Evolutionary conservation across 192 early-diverging fungal species (phyloP).

Genomic region (Coemansia sp.): DNA sequence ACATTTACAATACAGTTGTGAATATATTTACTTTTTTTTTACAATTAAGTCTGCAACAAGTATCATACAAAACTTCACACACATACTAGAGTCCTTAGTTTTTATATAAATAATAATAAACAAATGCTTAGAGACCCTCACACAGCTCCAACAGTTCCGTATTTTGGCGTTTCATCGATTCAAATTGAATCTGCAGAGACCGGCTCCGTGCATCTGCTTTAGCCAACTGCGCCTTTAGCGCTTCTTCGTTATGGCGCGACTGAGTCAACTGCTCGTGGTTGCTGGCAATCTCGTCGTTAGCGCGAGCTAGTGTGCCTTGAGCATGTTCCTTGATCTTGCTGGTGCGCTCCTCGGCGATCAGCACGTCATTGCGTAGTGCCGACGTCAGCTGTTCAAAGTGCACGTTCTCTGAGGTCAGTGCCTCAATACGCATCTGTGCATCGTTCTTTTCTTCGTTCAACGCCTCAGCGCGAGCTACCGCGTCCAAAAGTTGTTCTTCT

Average conservation of each 20-base stretch:
- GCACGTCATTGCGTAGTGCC: slow-evolving; percentile 30
- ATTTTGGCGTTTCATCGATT: slow-evolving; percentile 34
- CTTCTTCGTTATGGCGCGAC: slow-evolving; percentile 6
- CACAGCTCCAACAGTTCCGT: slow-evolving; percentile 36
- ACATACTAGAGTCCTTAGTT: too few species aligned
- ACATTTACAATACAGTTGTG: too few species aligned
- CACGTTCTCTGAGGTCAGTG: slow-evolving; percentile 23
- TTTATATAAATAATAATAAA: too few species aligned
- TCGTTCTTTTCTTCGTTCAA: slow-evolving; percentile 25
- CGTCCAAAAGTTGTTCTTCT: slow-evolving; percentile 18
- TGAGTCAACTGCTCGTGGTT: slow-evolving; percentile 4
- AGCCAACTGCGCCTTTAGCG: slow-evolving; percentile 6
- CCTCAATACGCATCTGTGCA: slow-evolving; percentile 25
- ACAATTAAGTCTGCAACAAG: too few species aligned
- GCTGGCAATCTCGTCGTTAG: slow-evolving; percentile 41
- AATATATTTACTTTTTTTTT: too few species aligned
- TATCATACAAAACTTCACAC: too few species aligned
- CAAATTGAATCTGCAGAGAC: slow-evolving; percentile 45
- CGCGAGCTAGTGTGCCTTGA: slow-evolving; percentile 34
- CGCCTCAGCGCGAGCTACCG: slow-evolving; percentile 12
- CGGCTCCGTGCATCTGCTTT: slow-evolving; percentile 33
- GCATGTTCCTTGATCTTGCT: slow-evolving; percentile 37
- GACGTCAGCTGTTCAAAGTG: slow-evolving; percentile 22
- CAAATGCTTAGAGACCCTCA: too few species aligned
- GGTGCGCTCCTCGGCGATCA: slow-evolving; percentile 43